Conservation (phyloP, 257 asterid genomes). For the Galeopsis tetrahit region DNA sequence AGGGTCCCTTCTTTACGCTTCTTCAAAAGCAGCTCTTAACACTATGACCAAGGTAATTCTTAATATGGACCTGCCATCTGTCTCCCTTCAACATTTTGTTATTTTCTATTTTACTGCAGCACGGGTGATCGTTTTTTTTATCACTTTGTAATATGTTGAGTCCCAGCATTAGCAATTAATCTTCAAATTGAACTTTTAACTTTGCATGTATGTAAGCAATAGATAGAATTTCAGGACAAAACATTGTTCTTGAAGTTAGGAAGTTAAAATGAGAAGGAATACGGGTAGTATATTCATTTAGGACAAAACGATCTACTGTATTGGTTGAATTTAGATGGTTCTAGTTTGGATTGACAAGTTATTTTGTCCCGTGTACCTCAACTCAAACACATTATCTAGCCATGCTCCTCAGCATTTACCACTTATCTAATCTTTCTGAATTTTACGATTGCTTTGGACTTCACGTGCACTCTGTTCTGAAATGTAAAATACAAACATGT, state of each 20-base stretch:
- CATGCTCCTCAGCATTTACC: too few relatives aligned
- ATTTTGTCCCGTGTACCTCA: too few relatives aligned
- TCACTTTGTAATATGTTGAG: neutral
- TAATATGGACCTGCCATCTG: neutral
- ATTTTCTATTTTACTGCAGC: neutral
- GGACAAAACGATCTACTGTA: too few relatives aligned
- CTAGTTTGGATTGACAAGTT: too few relatives aligned
- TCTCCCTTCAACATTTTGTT: neutral
- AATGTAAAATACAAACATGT: too few relatives aligned
- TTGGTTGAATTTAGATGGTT: neutral
- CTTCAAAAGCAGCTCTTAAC: conserved; percentile 45
- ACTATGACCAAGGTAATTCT: conserved; percentile 42
- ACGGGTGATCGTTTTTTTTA: neutral
- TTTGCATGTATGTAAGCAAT: neutral
- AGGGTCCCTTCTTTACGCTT: conserved; percentile 30
- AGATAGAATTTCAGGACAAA: neutral
- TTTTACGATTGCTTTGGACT: too few relatives aligned
- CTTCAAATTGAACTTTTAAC: neutral
- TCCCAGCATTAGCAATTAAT: neutral
- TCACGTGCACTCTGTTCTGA: too few relatives aligned
- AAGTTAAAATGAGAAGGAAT: too few relatives aligned
- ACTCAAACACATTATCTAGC: too few relatives aligned
- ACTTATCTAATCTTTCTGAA: too few relatives aligned
- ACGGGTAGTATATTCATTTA: too few relatives aligned
- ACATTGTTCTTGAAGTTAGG: neutral